These are phyloP conservation scores for Ramichloridium luteum DNA, from an alignment of 2,329 filamentous ascomycete genomes.

Conservation along the genomic window DNA sequence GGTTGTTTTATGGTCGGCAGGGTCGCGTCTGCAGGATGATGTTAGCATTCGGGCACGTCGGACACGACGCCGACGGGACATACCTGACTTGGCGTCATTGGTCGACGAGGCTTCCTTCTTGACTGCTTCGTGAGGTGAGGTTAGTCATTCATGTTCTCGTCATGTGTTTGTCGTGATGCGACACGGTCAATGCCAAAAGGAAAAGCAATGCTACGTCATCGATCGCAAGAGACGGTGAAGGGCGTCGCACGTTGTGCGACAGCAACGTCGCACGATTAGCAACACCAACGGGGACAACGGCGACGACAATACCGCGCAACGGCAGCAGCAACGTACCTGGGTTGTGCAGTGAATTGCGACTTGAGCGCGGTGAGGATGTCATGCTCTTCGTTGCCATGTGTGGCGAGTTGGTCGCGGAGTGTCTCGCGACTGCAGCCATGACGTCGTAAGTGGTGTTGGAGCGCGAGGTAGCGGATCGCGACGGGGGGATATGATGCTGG, in stretches of 20 bases:
- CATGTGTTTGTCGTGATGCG: slow-evolving; percentile 1
- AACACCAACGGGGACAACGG: not conserved
- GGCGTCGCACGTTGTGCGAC: slow-evolving; percentile 3
- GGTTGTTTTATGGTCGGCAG: slow-evolving; percentile 26
- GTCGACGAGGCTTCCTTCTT: slow-evolving; percentile 10
- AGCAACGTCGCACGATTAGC: slow-evolving; percentile 2
- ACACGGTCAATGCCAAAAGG: too few relatives aligned
- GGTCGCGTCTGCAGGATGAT: slow-evolving; percentile 6
- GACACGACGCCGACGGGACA: slow-evolving; percentile 3
- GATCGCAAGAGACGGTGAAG: not conserved
- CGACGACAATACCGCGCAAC: not conserved
- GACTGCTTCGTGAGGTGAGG: slow-evolving; percentile 8
- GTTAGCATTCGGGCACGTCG: slow-evolving; percentile 4
- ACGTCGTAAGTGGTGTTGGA: slow-evolving; percentile 2
- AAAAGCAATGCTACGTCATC: slow-evolving; percentile 1
- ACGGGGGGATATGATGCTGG: too few relatives aligned
- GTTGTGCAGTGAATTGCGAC: slow-evolving; percentile 11
- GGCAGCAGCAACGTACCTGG: slow-evolving; percentile 16
- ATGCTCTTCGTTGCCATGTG: slow-evolving; percentile 16
- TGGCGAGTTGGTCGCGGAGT: slow-evolving; percentile 16
- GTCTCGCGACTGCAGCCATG: slow-evolving; percentile 3
- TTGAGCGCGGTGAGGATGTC: slow-evolving; percentile 19
- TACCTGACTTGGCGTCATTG: slow-evolving; percentile 12
- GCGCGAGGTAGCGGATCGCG: too few relatives aligned
- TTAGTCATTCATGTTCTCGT: slow-evolving; percentile 6